These are phyloP conservation scores for Cyphellophora europaea DNA, from an alignment of 2,329 filamentous ascomycete genomes.

Conservation along the genomic window DNA sequence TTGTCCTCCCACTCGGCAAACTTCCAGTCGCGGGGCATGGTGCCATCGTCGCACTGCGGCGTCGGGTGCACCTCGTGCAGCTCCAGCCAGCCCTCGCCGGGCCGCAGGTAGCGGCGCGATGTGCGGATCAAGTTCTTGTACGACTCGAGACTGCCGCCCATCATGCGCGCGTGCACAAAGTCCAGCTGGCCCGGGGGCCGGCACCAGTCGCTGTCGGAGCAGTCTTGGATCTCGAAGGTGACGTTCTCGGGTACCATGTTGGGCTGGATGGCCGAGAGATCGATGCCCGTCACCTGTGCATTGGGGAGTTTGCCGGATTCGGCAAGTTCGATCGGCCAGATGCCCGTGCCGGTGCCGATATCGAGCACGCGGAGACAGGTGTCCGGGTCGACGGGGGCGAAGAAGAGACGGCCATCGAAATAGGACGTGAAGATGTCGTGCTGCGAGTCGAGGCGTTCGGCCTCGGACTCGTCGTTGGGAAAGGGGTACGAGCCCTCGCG, in stretches of 20 bases:
- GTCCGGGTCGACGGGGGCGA: constrained; percentile 35
- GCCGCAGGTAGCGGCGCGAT: constrained; percentile 42
- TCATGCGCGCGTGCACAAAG: constrained; percentile 50
- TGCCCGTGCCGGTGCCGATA: constrained; percentile 52
- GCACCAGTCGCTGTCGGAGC: constrained; percentile 51
- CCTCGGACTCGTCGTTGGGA: constrained; percentile 46
- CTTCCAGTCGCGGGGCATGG: constrained; percentile 39
- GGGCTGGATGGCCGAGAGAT: constrained; percentile 61
- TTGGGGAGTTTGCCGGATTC: constrained; percentile 42
- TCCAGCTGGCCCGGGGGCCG: constrained; percentile 43
- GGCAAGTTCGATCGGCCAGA: constrained; percentile 62
- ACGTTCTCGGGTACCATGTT: constrained; percentile 61
- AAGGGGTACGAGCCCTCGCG: constrained; percentile 36
- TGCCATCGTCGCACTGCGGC: constrained; percentile 43
- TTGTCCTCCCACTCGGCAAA: constrained; percentile 41
- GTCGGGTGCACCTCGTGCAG: constrained; percentile 36
- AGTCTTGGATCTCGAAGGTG: constrained; percentile 64
- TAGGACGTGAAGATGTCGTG: constrained; percentile 45
- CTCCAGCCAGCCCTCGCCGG: constrained; percentile 42
- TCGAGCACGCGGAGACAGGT: constrained; percentile 41
- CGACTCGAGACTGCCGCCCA: constrained; percentile 49
- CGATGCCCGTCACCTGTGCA: constrained; percentile 52
- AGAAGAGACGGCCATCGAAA: constrained; percentile 35
- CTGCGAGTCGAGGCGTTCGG: constrained; percentile 46
- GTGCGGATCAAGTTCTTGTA: constrained; percentile 48